These are phyloP conservation scores for Canna indica DNA, from an alignment of 176 grass and related monocot species.

Conservation along the genomic window DNA sequence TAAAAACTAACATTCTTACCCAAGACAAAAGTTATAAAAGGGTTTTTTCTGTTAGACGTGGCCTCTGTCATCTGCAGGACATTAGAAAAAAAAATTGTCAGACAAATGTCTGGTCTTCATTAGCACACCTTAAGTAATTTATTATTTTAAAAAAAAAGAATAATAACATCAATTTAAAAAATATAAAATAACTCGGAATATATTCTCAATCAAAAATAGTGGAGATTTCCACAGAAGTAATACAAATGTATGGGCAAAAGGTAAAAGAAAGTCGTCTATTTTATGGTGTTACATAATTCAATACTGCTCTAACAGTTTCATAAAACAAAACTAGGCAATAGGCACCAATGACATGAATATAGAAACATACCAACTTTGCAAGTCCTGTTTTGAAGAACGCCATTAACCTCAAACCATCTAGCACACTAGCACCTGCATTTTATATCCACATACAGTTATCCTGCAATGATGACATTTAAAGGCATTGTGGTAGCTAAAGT, in stretches of 20 bases:
- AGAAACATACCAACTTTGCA: constrained; percentile 8
- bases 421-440: constrained; percentile 9
- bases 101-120: not conserved
- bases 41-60: constrained; percentile 9
- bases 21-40: constrained; percentile 83
- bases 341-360: not conserved
- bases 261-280: not conserved
- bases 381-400: constrained; percentile 7
- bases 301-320: not conserved
- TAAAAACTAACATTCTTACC: constrained; percentile 28
- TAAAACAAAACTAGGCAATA: not conserved
- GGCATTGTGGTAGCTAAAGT: no score
- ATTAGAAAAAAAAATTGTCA: not conserved
- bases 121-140: no score
- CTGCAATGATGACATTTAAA: no score
- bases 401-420: constrained; percentile 5
- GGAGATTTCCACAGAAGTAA: not conserved
- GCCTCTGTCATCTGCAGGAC: constrained; percentile 28
- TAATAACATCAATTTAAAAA: not conserved
- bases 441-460: not conserved
- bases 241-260: not conserved
- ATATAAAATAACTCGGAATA: not conserved
- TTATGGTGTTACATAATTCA: not conserved
- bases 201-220: not conserved
- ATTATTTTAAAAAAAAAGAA: not conserved